Percentiles rank a stretch among this genome's conserved stretches.
Evolutionary conservation across 306 rosid species (phyloP).

Genomic region (Psophocarpus tetragonolobus): DNA sequence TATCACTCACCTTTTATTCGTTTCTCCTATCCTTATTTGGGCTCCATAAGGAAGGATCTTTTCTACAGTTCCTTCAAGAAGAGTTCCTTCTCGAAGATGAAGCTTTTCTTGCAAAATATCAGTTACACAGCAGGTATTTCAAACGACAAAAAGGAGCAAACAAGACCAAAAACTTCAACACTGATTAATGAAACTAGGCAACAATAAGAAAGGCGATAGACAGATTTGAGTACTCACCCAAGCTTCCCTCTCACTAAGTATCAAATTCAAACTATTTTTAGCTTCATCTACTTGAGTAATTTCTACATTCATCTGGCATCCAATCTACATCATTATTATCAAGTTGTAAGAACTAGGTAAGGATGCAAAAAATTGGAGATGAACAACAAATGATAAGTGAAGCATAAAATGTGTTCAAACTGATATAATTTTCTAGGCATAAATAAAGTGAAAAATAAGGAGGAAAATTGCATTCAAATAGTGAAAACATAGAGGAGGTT

Average conservation of each 20-base stretch:
- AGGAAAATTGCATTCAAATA: not conserved
- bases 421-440: not conserved
- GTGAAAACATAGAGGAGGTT: not conserved
- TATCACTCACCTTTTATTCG: constrained; percentile 64
- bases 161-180: not conserved
- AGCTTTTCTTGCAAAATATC: constrained; percentile 51
- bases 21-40: constrained; percentile 72
- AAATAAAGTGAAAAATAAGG: not conserved
- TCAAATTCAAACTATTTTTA: constrained; percentile 63
- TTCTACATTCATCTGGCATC: constrained; percentile 54
- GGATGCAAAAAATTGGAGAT: not conserved
- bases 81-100: constrained; percentile 74
- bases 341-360: constrained; percentile 8
- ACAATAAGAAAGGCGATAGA: constrained; percentile 2
- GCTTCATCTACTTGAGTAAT: constrained; percentile 66
- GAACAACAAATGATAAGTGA: not conserved
- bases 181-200: constrained; percentile 1
- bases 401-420: not conserved
- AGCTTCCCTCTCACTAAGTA: constrained; percentile 79
- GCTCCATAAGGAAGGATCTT: constrained; percentile 83
- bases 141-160: constrained; percentile 4
- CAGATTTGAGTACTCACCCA: constrained; percentile 63
- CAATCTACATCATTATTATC: constrained; percentile 57
- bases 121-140: constrained; percentile 3
- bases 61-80: constrained; percentile 73